Conservation (phyloP, 1,139 yeast genomes). For the Meyerozyma guilliermondii region DNA sequence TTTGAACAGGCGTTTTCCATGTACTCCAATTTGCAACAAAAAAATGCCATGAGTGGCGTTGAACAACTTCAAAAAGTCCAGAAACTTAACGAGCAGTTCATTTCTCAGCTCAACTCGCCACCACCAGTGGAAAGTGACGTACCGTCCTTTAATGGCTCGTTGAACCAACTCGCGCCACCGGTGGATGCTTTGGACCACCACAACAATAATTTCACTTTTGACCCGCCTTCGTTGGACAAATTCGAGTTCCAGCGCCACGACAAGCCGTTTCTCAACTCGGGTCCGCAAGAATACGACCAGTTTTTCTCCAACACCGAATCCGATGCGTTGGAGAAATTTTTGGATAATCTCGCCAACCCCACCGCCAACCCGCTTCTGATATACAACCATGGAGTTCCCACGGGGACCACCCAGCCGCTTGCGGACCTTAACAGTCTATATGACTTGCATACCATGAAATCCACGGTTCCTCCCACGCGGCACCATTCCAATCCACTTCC, state of each 20-base stretch:
- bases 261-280: background rate
- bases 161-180: background rate
- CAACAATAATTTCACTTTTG: background rate
- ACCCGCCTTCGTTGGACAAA: constrained; percentile 2
- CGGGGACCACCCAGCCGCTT: constrained; percentile 4
- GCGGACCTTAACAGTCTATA: constrained; percentile 18
- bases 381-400: constrained; percentile 15
- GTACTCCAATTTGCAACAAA: constrained; percentile 38
- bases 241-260: constrained; percentile 1
- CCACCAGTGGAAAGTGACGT: background rate
- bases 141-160: background rate
- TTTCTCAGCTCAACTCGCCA: constrained; percentile 1
- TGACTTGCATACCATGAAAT: constrained; percentile 30
- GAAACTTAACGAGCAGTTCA: constrained; percentile 23
- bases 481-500: constrained; percentile 3
- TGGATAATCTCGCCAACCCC: constrained; percentile 40
- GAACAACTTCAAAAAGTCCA: constrained; percentile 40
- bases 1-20: constrained; percentile 44
- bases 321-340: constrained; percentile 39
- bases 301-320: constrained; percentile 43
- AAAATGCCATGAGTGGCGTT: constrained; percentile 29
- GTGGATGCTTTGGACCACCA: background rate
- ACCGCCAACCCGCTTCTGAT: constrained; percentile 26
- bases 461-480: constrained; percentile 6
- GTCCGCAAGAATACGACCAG: constrained; percentile 31